Evolutionary conservation across 2,329 filamentous ascomycete species (phyloP).

Genomic region (Thelonectria rubi): DNA sequence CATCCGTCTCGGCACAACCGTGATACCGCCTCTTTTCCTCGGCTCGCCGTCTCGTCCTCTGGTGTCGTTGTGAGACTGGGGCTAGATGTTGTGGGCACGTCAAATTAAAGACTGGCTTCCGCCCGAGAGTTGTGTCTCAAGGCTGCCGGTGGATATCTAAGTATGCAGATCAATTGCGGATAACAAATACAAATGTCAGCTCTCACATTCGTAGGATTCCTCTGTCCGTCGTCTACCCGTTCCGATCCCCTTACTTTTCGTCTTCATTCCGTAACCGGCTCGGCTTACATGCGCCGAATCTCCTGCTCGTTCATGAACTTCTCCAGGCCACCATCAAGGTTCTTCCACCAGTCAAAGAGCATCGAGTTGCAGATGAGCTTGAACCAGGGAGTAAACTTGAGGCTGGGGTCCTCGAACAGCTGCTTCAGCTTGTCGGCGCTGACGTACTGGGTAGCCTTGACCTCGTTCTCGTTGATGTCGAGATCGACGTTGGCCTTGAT

Average conservation of each 20-base stretch:
- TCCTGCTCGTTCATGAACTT: slow-evolving; percentile 86
- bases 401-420: slow-evolving; percentile 81
- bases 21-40: neutral
- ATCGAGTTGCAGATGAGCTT: slow-evolving; percentile 98
- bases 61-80: slow-evolving; percentile 5
- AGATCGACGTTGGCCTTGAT: slow-evolving; percentile 94
- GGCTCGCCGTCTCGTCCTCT: neutral
- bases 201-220: slow-evolving; percentile 12
- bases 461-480: slow-evolving; percentile 86
- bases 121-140: slow-evolving; percentile 10
- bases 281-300: slow-evolving; percentile 77
- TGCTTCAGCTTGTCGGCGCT: slow-evolving; percentile 81
- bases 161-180: slow-evolving; percentile 37
- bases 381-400: slow-evolving; percentile 98
- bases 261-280: slow-evolving; percentile 13
- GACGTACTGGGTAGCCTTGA: slow-evolving; percentile 85
- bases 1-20: slow-evolving; percentile 5
- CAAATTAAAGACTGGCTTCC: slow-evolving; percentile 34
- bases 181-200: slow-evolving; percentile 27
- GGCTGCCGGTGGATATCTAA: slow-evolving; percentile 41
- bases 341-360: slow-evolving; percentile 97
- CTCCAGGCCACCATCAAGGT: slow-evolving; percentile 81
- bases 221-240: slow-evolving; percentile 11
- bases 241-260: slow-evolving; percentile 6
- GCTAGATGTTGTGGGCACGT: slow-evolving; percentile 24